These are phyloP conservation scores for Solanum dulcamara DNA, from an alignment of 257 asterid species.

Conservation along the genomic window DNA sequence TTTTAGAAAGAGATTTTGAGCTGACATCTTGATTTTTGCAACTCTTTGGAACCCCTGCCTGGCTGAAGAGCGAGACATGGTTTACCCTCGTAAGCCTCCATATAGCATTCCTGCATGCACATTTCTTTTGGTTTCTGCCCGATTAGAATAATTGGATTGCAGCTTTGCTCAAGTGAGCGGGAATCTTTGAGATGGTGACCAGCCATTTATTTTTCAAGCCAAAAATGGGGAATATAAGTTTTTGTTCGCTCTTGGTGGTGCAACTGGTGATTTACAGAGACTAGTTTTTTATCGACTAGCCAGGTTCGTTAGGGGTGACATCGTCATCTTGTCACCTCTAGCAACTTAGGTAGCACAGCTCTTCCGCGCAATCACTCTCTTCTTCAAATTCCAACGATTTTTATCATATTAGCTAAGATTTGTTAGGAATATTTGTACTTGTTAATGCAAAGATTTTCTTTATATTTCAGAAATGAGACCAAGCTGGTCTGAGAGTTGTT, in stretches of 20 bases:
- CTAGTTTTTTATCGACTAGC: not conserved
- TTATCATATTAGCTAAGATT: not conserved
- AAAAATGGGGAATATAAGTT: not conserved
- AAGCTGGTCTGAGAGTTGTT: not conserved
- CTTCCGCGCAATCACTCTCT: not conserved
- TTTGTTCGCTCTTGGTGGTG: not conserved
- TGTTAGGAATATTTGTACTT: not conserved
- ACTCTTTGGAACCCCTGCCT: not conserved
- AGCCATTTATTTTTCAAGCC: not conserved
- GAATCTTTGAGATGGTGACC: not conserved
- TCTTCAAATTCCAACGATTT: not conserved
- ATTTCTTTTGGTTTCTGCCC: not conserved
- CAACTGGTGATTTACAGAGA: not conserved
- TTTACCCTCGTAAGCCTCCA: not conserved
- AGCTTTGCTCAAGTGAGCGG: not conserved
- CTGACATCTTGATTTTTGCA: conserved; percentile 29
- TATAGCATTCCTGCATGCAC: not conserved
- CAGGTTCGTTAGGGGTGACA: not conserved
- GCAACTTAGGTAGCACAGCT: not conserved
- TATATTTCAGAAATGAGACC: not conserved
- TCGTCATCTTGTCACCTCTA: not conserved
- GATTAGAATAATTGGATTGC: not conserved
- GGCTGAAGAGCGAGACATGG: not conserved
- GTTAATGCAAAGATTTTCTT: not conserved
- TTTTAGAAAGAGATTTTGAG: conserved; percentile 50